Base-by-base conservation (phyloP, 805 yeast genomes). In the Metschnikowia bowlesiae region DNA sequence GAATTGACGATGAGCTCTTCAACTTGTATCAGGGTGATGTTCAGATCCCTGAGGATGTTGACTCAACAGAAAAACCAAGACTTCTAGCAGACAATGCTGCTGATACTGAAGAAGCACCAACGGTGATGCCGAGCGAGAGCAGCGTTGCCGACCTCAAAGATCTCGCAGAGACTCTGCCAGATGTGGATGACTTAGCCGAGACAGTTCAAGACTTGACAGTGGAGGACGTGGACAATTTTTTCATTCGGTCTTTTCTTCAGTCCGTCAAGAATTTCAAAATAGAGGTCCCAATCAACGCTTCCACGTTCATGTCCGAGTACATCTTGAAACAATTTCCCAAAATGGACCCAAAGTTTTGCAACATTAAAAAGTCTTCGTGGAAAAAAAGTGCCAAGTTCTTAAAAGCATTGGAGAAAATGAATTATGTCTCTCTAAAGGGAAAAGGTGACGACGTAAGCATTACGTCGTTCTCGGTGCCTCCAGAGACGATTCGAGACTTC, bases 331-430 rank as follows among this genome's bases (percentile, higher is more conserved):
- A 89, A 66, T 66, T 92, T n/a, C 95, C 96, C 0, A 74, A 79
- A 0, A 77, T 86, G 48, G 85, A 82, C 58, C 61, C 70, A 4
- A 64, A 69, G 29, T 67, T 68, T 46, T 78, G 84, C 37, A 83
- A 79, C 56, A 78, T 87, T 51, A 91, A 90, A 66, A 85, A 82
- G 61, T 83, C 96, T 0, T 80, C 90, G 2, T 92, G 96, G 96
- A 90, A 87, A 66, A 92, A 92, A 62, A 82, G 92, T 4, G 79
- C 90, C 11, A 91, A 90, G 64, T 89, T 85, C 61, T 69, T 92
- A 48, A 92, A 89, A 62, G 83, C 87, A 6, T 89, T 91, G 84
- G 96, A 88, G 56, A 92, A 89, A 63, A 75, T 76, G 40, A 81
- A 82, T 1, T 79, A 84, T 49, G 53, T 94, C 22, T 82, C 82